These are phyloP conservation scores for Yamadazyma endophytica DNA, from an alignment of 805 yeast species.

Conservation along the genomic window DNA sequence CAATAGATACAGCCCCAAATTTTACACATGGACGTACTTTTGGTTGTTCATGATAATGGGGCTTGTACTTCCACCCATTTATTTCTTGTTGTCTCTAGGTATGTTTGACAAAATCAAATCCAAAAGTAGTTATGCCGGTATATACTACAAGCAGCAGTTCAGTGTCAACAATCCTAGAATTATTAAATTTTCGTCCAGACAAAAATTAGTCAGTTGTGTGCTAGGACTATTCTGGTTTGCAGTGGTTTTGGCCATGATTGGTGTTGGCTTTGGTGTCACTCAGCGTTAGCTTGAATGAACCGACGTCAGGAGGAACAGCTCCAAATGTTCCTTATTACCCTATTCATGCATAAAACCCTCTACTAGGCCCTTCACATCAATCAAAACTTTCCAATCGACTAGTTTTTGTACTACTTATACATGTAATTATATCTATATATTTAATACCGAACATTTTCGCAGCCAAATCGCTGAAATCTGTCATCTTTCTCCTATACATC, in stretches of 20 bases:
- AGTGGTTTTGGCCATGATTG: conserved; percentile 34
- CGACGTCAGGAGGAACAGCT: too few relatives aligned
- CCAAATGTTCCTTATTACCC: too few relatives aligned
- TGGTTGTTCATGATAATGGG: conserved; percentile 25
- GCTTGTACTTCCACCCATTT: conserved; percentile 35
- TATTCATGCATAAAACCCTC: too few relatives aligned
- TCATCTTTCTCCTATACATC: too few relatives aligned
- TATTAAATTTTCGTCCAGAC: conserved; percentile 17
- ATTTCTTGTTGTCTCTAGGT: conserved; percentile 31
- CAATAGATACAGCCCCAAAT: not conserved
- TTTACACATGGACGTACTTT: conserved; percentile 17
- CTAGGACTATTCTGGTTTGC: conserved; percentile 32
- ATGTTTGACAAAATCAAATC: conserved; percentile 24
- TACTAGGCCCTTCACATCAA: too few relatives aligned
- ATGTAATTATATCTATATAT: too few relatives aligned
- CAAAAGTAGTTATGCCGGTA: conserved; percentile 10
- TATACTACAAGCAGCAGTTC: conserved; percentile 10
- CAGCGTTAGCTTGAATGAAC: too few relatives aligned
- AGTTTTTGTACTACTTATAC: too few relatives aligned
- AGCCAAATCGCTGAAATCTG: too few relatives aligned
- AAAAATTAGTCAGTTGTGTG: conserved; percentile 26
- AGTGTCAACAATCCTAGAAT: conserved; percentile 7
- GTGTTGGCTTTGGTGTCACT: conserved; percentile 30
- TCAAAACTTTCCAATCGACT: too few relatives aligned
- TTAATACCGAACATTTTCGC: too few relatives aligned